Evolutionary conservation across 352 stramenopile genomes (phyloP), one percentile per base, ranked within the genome.

Genomic region (Phytophthora vignae): DNA sequence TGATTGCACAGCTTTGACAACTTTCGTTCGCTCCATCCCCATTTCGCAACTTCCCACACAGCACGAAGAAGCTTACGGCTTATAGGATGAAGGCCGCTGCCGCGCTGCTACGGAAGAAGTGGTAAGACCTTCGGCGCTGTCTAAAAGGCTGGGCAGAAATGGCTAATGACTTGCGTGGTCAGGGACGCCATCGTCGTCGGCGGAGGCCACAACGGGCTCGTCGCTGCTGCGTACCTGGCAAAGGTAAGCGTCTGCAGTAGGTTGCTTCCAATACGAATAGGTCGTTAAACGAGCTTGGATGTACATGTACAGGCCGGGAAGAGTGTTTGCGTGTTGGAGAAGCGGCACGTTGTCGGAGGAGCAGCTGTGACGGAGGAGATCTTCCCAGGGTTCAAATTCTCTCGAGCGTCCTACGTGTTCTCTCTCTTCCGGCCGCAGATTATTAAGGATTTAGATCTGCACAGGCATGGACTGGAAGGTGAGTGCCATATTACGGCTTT

Each of bases 301-400:
- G 12, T 40, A 8, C 31, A 15, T 38, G 12, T 40, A 10, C 31
- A 92, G 88, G 88, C 87, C 4, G 88, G 88, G 5, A 96, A 96
- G 77, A 84, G 83, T 52, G 90, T 98, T 17, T 93, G 91, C 33
- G 91, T 98, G 31, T 67, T 98, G 58, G 92, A 98, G 76, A 92
- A 93, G 67, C 78, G 92, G 2, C 83, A 96, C 59, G 21, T 98
- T n/a, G 81, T 98, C 2, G 92, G 92, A 2, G 92, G 92, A 3
- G 92, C 92, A 8, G 92, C 92, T 0, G 91, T 98, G 50, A 98
- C 92, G 5, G 92, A 98, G 67, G 92, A 98, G 62, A 93, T 98
- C 66, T 85, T 98, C 49, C 89, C 91, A 0, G 90, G 92, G 17
- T 98, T 96, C 78, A 92, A 94, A 40, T 98, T 98, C 73, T 97